phyloP scores from a whole-genome alignment of 2,329 filamentous ascomycete species.

The Colletotrichum sublineola region DNA sequence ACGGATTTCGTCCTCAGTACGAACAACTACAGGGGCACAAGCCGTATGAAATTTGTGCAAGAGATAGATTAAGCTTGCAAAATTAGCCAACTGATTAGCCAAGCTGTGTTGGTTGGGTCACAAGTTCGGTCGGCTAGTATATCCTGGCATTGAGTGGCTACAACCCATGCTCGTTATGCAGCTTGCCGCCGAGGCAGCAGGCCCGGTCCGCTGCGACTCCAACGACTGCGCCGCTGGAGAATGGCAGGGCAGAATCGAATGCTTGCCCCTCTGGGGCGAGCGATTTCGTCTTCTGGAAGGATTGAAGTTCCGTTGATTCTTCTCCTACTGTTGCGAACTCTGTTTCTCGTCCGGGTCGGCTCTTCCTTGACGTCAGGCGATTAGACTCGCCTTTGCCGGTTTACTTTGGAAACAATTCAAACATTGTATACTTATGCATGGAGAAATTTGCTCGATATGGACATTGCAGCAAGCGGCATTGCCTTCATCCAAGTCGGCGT shows the following conservation, averaged over 20 bases:
- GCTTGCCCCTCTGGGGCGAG: neutral
- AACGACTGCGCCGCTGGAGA: too few relatives aligned
- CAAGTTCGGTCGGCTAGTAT: neutral
- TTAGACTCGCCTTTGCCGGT: neutral
- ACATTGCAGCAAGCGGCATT: neutral
- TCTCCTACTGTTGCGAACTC: neutral
- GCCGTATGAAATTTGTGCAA: too few relatives aligned
- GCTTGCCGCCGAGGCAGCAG: slow-evolving; percentile 19
- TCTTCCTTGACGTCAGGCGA: neutral
- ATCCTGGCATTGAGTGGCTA: neutral
- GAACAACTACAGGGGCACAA: too few relatives aligned
- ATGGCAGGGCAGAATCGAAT: neutral
- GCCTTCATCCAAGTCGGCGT: neutral
- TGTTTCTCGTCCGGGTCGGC: neutral
- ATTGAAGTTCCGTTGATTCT: neutral
- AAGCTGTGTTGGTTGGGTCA: neutral
- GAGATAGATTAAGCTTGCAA: too few relatives aligned
- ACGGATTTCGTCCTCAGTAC: too few relatives aligned
- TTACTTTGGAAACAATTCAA: neutral
- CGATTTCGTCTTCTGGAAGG: neutral
- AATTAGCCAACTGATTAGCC: rapidly evolving
- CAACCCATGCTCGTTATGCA: slow-evolving; percentile 4
- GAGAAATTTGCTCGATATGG: neutral
- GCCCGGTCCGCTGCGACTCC: neutral
- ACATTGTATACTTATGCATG: neutral